Conservation (phyloP, 345 rosid species). For the Camelina sativa region DNA sequence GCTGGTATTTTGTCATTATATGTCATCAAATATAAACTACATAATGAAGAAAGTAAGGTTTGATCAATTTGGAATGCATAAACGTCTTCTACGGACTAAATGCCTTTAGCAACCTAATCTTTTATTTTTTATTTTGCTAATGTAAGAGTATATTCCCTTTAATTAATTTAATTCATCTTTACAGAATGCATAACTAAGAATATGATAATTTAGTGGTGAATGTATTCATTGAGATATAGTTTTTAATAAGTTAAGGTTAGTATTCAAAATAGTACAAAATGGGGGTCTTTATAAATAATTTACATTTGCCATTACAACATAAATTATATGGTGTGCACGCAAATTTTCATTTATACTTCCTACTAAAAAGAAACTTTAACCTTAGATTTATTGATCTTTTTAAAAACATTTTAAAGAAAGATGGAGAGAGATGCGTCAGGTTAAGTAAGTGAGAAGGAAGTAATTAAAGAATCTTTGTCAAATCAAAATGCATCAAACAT, state of each 20-base stretch:
- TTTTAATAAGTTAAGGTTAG: not conserved
- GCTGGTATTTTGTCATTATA: not conserved
- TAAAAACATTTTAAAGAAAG: not conserved
- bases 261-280: conserved; percentile 3
- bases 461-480: conserved; percentile 33
- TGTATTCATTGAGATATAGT: not conserved
- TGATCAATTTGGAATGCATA: conserved; percentile 6
- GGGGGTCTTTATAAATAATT: not conserved
- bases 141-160: conserved; percentile 19
- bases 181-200: not conserved
- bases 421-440: not conserved
- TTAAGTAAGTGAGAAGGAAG: conserved; percentile 36
- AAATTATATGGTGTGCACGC: not conserved
- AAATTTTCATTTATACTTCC: not conserved
- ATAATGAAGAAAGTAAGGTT: not conserved
- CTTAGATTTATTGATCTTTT: not conserved
- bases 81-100: conserved; percentile 3
- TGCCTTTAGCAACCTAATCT: not conserved
- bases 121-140: not conserved
- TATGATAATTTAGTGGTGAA: conserved; percentile 8
- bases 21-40: not conserved
- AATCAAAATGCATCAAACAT: conserved; percentile 41
- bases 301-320: conserved; percentile 12
- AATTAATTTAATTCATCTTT: conserved; percentile 1
- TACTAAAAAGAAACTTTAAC: not conserved